These are phyloP conservation scores for Gossypium mustelinum DNA, from an alignment of 345 rosid genomes.

Conservation along the genomic window DNA sequence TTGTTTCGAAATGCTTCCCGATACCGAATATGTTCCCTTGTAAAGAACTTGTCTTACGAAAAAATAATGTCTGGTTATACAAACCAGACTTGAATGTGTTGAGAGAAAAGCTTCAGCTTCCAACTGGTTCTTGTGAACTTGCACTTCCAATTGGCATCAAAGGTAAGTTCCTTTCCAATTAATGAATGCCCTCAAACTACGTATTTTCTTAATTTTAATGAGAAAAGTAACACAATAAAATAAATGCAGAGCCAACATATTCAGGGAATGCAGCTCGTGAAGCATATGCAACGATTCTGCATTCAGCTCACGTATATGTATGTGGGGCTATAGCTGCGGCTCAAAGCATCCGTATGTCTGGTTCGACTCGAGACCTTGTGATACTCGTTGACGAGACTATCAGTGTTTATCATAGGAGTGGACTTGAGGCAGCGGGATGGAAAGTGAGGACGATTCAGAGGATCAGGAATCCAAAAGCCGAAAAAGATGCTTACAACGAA, in stretches of 20 bases:
- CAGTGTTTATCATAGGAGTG: slow-evolving; percentile 70
- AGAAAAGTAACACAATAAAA: slow-evolving; percentile 1
- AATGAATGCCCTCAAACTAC: not conserved
- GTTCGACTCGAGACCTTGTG: slow-evolving; percentile 86
- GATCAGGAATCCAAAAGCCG: slow-evolving; percentile 95
- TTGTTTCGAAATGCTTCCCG: slow-evolving; percentile 67
- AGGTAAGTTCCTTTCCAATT: slow-evolving; percentile 34
- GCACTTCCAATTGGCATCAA: slow-evolving; percentile 70
- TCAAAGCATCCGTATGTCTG: slow-evolving; percentile 85
- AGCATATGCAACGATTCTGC: slow-evolving; percentile 49
- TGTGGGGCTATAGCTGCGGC: slow-evolving; percentile 94
- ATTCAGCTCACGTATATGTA: slow-evolving; percentile 73
- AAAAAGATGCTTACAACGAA: slow-evolving; percentile 90
- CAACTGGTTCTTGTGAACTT: slow-evolving; percentile 91
- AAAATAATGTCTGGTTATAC: slow-evolving; percentile 69
- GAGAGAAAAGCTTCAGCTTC: slow-evolving; percentile 74
- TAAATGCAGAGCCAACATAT: slow-evolving; percentile 42
- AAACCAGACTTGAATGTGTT: slow-evolving; percentile 57
- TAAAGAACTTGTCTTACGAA: slow-evolving; percentile 58
- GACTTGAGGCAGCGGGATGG: slow-evolving; percentile 93
- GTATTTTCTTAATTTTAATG: not conserved
- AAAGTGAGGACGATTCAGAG: slow-evolving; percentile 71
- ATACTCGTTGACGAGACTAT: slow-evolving; percentile 83
- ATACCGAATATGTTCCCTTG: slow-evolving; percentile 78
- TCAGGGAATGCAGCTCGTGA: slow-evolving; percentile 59